Evolutionary conservation across 179 eudicot species (phyloP).

Genomic region (Silene vulgaris): DNA sequence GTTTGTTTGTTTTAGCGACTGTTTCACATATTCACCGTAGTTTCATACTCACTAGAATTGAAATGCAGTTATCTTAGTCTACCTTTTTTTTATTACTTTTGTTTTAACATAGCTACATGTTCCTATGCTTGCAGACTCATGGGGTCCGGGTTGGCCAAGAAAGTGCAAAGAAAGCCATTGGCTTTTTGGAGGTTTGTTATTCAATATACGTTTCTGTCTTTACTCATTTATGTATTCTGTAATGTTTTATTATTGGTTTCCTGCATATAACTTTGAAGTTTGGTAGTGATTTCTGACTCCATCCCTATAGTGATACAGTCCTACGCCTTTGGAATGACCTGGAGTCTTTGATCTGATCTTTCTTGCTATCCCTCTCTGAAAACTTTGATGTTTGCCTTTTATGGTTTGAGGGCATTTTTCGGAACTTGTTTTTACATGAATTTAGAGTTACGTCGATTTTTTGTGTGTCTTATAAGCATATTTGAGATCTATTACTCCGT

Average conservation of each 20-base stretch:
- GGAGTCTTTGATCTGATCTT: not conserved
- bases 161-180: slow-evolving; percentile 66
- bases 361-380: not conserved
- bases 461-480: not conserved
- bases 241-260: not conserved
- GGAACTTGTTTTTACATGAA: not conserved
- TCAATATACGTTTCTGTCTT: not conserved
- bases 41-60: not conserved
- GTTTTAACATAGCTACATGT: slow-evolving; percentile 11
- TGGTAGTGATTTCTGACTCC: slow-evolving; percentile 8
- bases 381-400: not conserved
- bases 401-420: not conserved
- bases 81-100: not conserved
- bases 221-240: not conserved
- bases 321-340: not conserved
- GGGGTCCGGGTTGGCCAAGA: slow-evolving; percentile 74
- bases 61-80: not conserved
- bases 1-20: too few relatives aligned
- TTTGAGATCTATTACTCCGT: not conserved
- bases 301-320: not conserved
- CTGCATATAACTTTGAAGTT: not conserved
- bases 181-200: slow-evolving; percentile 63
- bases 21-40: not conserved
- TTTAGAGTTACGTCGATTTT: not conserved
- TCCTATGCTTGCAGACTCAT: slow-evolving; percentile 58